Base-by-base conservation (phyloP, 371 early-diverging fungal genomes). In the Mucor mucedo region DNA sequence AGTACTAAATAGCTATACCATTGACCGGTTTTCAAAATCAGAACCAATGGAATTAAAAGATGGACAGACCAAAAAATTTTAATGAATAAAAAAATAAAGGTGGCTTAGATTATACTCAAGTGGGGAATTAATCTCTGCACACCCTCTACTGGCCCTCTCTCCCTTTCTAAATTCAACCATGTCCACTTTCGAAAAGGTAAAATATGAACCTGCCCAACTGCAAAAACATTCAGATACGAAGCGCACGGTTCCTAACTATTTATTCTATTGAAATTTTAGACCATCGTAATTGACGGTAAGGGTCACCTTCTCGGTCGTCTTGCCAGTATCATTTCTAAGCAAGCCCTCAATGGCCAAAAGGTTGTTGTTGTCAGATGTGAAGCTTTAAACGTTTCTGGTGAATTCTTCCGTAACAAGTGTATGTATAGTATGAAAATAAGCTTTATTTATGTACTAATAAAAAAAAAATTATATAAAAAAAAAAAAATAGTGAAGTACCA, bases 271-370 rank as follows among this genome's bases (percentile, higher is more conserved):
- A 21, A 14, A 14, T 2, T 10, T 9, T 42, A 97, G 96, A 95
- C 95, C 82, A 84, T 99, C 84, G 93, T 99, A 80, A 95, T 99
- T 84, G 99, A 99, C 89, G 99, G 89, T 80, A 98, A 98, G 86
- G 99, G 95, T 74, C 99, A 99, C 85, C 89, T 99, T 65, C 87
- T 96, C 75, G 99, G 99, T 78, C 99, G 99, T 79, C 90, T 99
- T 64, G 96, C 99, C 70, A 91, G 99, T 65, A 93, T 94, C 73
- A 92, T 99, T 72, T 94, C 99, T 80, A 99, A 99, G 93, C 93
- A 97, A 85, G 87, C 97, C 71, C 91, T 99, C 63, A 92, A 91
- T 80, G 99, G 99, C 73, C 96, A 98, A 87, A 92, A 89, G 80
- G 92, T 99, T 66, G 96, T 95, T 68, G 91, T 99, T 73, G 96